phyloP scores from a whole-genome alignment of 352 stramenopile species.

The Achlya hypogyna region DNA sequence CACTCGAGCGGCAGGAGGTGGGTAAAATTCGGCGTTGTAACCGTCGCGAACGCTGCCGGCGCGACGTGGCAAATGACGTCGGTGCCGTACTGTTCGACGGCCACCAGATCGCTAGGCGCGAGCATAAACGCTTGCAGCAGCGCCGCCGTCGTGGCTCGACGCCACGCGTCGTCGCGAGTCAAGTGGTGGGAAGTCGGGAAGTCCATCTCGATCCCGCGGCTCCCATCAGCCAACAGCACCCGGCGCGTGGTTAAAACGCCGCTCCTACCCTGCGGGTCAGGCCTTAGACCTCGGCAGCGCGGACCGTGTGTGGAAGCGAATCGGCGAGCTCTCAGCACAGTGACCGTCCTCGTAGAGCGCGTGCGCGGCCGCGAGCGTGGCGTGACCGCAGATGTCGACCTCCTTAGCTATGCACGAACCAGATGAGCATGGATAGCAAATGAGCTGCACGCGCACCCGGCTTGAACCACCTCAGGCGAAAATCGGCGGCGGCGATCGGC shows the following conservation, averaged over 20 bases:
- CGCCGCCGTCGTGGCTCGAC: slow-evolving; percentile 4
- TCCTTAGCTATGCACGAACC: slow-evolving; percentile 35
- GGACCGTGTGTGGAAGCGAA: slow-evolving; percentile 65
- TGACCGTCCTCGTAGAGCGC: slow-evolving; percentile 56
- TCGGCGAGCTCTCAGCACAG: slow-evolving; percentile 27
- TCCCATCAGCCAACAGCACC: slow-evolving; percentile 21
- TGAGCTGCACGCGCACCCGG: slow-evolving; percentile 25
- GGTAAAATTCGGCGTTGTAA: slow-evolving; percentile 25
- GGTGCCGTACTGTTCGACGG: slow-evolving; percentile 12
- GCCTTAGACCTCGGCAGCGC: slow-evolving; percentile 8
- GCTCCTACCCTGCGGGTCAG: slow-evolving; percentile 22
- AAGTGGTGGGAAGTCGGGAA: slow-evolving; percentile 33
- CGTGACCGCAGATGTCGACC: slow-evolving; percentile 88
- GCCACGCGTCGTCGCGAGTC: slow-evolving; percentile 8
- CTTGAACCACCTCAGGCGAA: slow-evolving; percentile 52
- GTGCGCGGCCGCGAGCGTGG: slow-evolving; percentile 77
- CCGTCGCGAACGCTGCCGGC: slow-evolving; percentile 14
- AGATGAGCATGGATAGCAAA: not conserved
- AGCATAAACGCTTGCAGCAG: slow-evolving; percentile 24
- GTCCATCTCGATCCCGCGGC: slow-evolving; percentile 43
- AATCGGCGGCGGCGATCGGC: slow-evolving; percentile 22
- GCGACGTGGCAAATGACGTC: slow-evolving; percentile 30
- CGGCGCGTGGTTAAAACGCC: slow-evolving; percentile 35
- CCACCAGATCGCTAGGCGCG: slow-evolving; percentile 16
- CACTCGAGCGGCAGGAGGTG: slow-evolving; percentile 23